Evolutionary conservation across 495 filamentous ascomycete genomes (phyloP), one percentile per base, ranked within the genome.

Genomic region (Aspergillus indologenus): DNA sequence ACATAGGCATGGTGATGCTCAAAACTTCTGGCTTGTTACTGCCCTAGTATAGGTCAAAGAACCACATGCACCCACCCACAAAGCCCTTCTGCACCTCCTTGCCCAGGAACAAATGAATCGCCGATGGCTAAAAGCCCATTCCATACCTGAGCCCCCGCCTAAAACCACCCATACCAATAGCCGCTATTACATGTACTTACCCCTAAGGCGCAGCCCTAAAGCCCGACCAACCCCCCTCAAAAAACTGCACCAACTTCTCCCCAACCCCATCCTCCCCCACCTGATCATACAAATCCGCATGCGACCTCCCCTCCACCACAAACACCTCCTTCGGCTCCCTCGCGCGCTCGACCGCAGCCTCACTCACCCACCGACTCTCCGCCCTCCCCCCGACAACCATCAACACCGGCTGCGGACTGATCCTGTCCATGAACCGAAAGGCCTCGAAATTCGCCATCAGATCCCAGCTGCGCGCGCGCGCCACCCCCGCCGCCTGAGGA

Each of bases 251-350:
- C 43, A 75, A 50, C 63, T 74, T 73, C 0, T 54, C 61, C 11
- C 62, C 66, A 50, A 65, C 44, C 47, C 56, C 65, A n/a, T n/a
- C n/a, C n/a, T n/a, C n/a, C 22, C 45, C 53, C 15, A 67, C 40
- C 49, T 71, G 23, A 56, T 79, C 74, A 58, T 78, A 78, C 17
- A 78, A 52, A 57, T 68, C 70, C 3, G 67, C 57, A 67, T 79
- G 75, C 11, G 51, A 71, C 49, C 56, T 57, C 1, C 70, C 73
- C 12, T 66, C 23, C 0, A 79, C 56, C 11, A 72, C 52, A 61
- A 71, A 68, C 42, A 77, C 51, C 56, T 79, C 71, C 59, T 74
- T 75, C 0, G 75, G 75, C 50, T 76, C 66, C 43, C 60, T 61
- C 5, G 74, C 73, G 11, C 5, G 17, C n/a, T 21, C 54, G 31